Evolutionary conservation across 768 basidiomycete species (phyloP), one percentile per base, ranked within the genome.

Genomic region (Lentinus brumalis): DNA sequence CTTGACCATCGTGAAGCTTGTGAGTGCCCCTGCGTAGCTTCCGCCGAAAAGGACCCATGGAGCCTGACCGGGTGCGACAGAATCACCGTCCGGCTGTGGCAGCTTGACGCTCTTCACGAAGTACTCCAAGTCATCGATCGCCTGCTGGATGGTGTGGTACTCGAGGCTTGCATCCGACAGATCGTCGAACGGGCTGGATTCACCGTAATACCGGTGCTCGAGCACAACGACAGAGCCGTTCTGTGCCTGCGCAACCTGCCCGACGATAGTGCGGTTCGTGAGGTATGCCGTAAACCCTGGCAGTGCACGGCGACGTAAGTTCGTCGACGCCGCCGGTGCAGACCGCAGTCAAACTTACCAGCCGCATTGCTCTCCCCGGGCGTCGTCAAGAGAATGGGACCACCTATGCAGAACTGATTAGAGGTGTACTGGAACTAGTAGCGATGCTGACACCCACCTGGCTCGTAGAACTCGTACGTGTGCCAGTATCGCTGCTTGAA

Each of bases 401-500:
- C 86, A 75, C 74, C 69, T 26, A 26, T 26, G 21, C 21, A 26
- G 21, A 26, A 26, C 21, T 26, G 21, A 26, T 26, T 26, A 26
- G 21, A 26, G 21, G 21, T 26, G 21, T 29, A 35, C 39, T 5
- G 9, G 9, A 15, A 30, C 6, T 35, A 31, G 5, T 3, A 39
- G 9, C 15, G 39, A n/a, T 38, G 31, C 16, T 30, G 32, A 49
- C 2, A 61, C 68, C 39, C 44, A 75, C 74, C 74, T 11, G 57
- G 32, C 70, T 86, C 76, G 64, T 90, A 90, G 65, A 78, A 87
- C 70, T 90, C 85, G 71, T 78, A 87, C 31, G 84, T 84, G 60
- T 83, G 78, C 87, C 87, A 91, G 72, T 81, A 91, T 35, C 89
- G 82, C 73, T 91, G 89, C 69, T 84, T 77, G 74, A 92, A 92